Percentiles rank a stretch among this genome's conserved stretches.
These are phyloP conservation scores for Cladosporium sp. DNA, from an alignment of 2,329 filamentous ascomycete species.

Conservation along the genomic window DNA sequence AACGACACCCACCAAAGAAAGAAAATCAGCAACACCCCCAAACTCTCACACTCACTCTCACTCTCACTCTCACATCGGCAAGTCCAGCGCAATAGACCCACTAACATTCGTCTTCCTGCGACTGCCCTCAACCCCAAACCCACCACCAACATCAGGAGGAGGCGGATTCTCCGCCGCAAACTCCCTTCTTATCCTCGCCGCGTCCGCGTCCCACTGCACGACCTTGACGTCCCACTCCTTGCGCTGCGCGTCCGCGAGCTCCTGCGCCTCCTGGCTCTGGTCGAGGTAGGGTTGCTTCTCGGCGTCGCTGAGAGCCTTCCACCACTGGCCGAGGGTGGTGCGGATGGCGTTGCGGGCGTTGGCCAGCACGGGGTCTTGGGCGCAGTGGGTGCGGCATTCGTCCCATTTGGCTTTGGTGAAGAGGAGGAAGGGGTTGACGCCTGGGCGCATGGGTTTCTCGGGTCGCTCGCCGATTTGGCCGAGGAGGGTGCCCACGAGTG, in stretches of 20 bases:
- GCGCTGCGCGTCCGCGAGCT: conserved; percentile 54
- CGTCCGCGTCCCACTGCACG: conserved; percentile 67
- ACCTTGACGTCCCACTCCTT: conserved; percentile 57
- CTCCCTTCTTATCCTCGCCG: conserved; percentile 44
- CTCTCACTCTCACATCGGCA: conserved; percentile 1
- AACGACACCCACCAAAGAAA: too few species aligned
- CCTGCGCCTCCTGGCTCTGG: conserved; percentile 66
- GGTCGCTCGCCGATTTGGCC: conserved; percentile 69
- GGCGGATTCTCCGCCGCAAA: conserved; percentile 31
- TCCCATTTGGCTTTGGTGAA: conserved; percentile 75
- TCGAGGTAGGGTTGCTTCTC: conserved; percentile 74
- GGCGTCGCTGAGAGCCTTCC: conserved; percentile 70
- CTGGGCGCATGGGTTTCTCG: conserved; percentile 64
- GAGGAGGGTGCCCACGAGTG: conserved; percentile 53
- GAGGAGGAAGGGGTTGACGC: conserved; percentile 80
- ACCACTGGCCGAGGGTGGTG: conserved; percentile 80
- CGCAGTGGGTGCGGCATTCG: conserved; percentile 58
- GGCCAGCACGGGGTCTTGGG: conserved; percentile 61
- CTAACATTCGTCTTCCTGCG: conserved; percentile 31
- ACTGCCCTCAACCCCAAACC: conserved; percentile 20
- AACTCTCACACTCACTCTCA: not conserved
- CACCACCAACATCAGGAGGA: conserved; percentile 13
- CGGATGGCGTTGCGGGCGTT: conserved; percentile 69
- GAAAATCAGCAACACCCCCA: not conserved
- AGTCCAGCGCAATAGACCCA: conserved; percentile 27